Conservation (phyloP, 2,329 filamentous ascomycete genomes). For the Aspergillus oerlinghausenensis region DNA sequence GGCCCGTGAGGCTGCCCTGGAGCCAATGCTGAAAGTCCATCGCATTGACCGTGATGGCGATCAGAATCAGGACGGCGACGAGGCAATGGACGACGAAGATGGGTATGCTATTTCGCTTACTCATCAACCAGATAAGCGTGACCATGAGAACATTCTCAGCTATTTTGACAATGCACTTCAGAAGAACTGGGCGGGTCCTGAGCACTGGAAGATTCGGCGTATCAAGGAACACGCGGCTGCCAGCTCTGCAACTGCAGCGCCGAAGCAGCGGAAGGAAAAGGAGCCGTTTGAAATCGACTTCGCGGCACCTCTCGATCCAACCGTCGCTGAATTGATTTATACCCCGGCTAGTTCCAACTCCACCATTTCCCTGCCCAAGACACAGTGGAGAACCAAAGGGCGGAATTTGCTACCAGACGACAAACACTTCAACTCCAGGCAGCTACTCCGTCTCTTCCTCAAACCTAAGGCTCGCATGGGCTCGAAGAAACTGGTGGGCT, state of each 20-base stretch:
- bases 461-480: constrained; percentile 88
- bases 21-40: constrained; percentile 80
- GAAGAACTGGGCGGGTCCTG: constrained; percentile 97
- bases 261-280: constrained; percentile 81
- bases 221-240: constrained; percentile 72
- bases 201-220: constrained; percentile 94
- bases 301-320: constrained; percentile 64
- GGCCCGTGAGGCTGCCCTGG: constrained; percentile 82
- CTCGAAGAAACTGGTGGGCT: constrained; percentile 55
- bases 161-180: constrained; percentile 96
- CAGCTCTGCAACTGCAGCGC: constrained; percentile 34
- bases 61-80: constrained; percentile 49
- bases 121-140: constrained; percentile 60
- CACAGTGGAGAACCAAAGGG: constrained; percentile 92
- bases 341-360: constrained; percentile 76
- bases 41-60: constrained; percentile 47
- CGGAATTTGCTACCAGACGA: constrained; percentile 92
- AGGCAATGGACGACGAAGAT: constrained; percentile 59
- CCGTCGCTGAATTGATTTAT: constrained; percentile 71
- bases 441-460: constrained; percentile 82
- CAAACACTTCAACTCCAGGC: constrained; percentile 95
- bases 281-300: constrained; percentile 96
- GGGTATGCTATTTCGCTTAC: constrained; percentile 78
- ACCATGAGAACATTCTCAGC: constrained; percentile 91
- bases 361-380: constrained; percentile 80